A percentile compares a stretch with the other conserved stretches of the same genome.
Conservation (phyloP, 106 monocot genomes). For the Posidonia australis region DNA sequence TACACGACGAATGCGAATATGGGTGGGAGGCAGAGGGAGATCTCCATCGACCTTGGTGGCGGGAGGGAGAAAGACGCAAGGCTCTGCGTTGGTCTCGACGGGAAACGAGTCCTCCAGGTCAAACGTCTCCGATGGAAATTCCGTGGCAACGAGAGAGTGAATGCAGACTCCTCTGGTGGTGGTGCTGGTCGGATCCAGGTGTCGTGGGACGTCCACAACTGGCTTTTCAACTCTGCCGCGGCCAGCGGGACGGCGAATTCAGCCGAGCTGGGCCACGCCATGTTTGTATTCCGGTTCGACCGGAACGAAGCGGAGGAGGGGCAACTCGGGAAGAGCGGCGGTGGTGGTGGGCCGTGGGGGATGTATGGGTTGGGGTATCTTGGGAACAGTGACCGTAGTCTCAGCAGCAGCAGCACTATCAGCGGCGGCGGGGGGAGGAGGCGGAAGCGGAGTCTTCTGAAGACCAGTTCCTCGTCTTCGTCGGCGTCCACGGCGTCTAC, state of each 20-base stretch:
- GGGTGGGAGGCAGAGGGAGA: conserved; percentile 47
- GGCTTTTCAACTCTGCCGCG: conserved; percentile 45
- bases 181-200: conserved; percentile 26
- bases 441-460: conserved; percentile 24
- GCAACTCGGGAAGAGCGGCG: conserved; percentile 10
- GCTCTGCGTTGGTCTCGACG: conserved; percentile 47
- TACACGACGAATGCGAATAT: conserved; percentile 45
- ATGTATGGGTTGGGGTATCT: conserved; percentile 15
- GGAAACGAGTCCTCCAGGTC: conserved; percentile 45
- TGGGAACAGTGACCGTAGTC: conserved; percentile 4
- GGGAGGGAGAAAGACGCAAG: conserved; percentile 28
- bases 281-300: conserved; percentile 72
- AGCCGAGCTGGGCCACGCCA: conserved; percentile 21
- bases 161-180: conserved; percentile 7
- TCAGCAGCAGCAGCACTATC: conserved; percentile 1
- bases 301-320: conserved; percentile 15
- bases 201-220: conserved; percentile 57
- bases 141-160: conserved; percentile 58
- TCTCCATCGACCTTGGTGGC: conserved; percentile 46
- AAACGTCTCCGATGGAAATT: conserved; percentile 79
- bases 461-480: conserved; percentile 48
- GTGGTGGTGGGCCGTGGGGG: not conserved
- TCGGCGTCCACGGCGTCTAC: conserved; percentile 38
- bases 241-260: not conserved
- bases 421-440: not conserved